Conservation (phyloP, 2,329 filamentous ascomycete species). For the Boeremia exigua region DNA sequence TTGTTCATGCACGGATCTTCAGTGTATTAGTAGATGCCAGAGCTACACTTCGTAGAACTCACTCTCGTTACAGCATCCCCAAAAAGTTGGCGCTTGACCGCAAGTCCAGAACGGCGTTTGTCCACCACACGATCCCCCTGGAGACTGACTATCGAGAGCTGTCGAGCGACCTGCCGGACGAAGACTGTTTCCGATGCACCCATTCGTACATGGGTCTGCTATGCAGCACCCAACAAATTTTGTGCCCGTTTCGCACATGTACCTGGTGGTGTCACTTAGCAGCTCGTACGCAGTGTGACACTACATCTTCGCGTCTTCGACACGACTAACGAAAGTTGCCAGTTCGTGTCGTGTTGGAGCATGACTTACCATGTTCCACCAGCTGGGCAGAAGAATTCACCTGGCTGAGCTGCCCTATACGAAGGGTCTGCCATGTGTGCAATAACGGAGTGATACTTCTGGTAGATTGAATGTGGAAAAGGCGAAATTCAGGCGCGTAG, state of each 20-base stretch:
- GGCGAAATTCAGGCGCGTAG: neutral
- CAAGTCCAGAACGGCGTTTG: constrained; percentile 45
- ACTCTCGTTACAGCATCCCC: neutral
- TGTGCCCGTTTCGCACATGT: constrained; percentile 22
- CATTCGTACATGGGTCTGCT: constrained; percentile 42
- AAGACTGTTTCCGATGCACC: constrained; percentile 38
- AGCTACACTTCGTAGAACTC: no score
- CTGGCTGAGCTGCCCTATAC: constrained; percentile 15
- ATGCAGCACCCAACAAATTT: constrained; percentile 48
- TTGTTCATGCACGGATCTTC: constrained; percentile 41
- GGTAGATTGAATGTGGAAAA: neutral
- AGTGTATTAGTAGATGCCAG: constrained; percentile 42
- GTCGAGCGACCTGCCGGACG: constrained; percentile 39
- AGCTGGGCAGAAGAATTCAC: constrained; percentile 22
- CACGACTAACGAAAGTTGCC: neutral
- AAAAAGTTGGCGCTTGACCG: constrained; percentile 33
- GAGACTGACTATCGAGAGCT: constrained; percentile 34
- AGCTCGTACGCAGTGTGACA: neutral
- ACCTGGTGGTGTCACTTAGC: constrained; percentile 1
- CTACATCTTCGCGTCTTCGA: neutral
- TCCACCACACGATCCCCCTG: constrained; percentile 34
- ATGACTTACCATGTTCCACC: constrained; percentile 21
- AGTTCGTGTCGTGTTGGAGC: neutral
- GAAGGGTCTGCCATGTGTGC: constrained; percentile 9
- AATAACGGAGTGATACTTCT: no score